Conservation (phyloP, 2,329 filamentous ascomycete genomes). For the Fusarium penzigii region DNA sequence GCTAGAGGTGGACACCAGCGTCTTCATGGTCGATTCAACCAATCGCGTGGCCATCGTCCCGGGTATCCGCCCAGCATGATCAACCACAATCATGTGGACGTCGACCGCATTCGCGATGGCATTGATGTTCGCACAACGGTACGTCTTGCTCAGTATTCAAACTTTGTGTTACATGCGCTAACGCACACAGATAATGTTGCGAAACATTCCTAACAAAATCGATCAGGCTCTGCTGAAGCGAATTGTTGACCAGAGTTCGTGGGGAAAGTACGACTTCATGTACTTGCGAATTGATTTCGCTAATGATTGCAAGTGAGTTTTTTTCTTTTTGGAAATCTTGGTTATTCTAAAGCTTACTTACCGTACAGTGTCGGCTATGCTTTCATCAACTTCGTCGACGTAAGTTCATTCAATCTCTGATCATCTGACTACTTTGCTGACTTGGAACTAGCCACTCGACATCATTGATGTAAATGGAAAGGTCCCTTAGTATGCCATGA, state of each 20-base stretch:
- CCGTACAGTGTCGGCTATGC: slow-evolving; percentile 82
- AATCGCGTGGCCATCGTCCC: too few relatives aligned
- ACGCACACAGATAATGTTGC: slow-evolving; percentile 75
- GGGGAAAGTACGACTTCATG: slow-evolving; percentile 89
- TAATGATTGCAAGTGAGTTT: slow-evolving; percentile 77
- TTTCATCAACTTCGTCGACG: slow-evolving; percentile 91
- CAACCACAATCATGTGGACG: too few relatives aligned
- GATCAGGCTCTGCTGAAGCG: slow-evolving; percentile 75
- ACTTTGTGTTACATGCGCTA: slow-evolving; percentile 2
- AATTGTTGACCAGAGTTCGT: slow-evolving; percentile 76
- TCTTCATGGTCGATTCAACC: too few relatives aligned
- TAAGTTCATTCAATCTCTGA: slow-evolving; percentile 42
- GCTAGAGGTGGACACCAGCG: too few relatives aligned
- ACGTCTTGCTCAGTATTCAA: slow-evolving; percentile 32
- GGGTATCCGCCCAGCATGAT: too few relatives aligned
- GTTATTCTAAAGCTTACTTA: too few relatives aligned
- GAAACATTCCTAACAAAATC: slow-evolving; percentile 92
- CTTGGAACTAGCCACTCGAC: slow-evolving; percentile 59
- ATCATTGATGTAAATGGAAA: slow-evolving; percentile 64
- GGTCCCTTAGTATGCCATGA: neutral
- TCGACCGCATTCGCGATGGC: slow-evolving; percentile 57
- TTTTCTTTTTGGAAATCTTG: neutral
- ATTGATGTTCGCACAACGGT: slow-evolving; percentile 76
- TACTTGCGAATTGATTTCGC: slow-evolving; percentile 90
- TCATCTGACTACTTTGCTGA: slow-evolving; percentile 36